These are phyloP conservation scores for Blastomyces silverae DNA, from an alignment of 2,329 filamentous ascomycete species.

Conservation along the genomic window DNA sequence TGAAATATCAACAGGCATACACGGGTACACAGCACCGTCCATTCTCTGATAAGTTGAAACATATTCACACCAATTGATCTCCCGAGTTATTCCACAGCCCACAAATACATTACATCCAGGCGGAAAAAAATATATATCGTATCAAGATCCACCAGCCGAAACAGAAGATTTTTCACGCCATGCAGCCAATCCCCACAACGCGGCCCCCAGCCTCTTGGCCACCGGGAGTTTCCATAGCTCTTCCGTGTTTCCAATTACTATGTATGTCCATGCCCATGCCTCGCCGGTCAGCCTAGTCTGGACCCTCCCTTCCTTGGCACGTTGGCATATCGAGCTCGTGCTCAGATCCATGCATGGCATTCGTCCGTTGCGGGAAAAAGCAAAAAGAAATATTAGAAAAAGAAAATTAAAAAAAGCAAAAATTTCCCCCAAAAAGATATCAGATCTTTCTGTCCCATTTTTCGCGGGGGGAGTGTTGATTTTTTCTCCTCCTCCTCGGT, in stretches of 20 bases:
- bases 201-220: neutral
- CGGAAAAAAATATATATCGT: too few relatives aligned
- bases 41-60: neutral
- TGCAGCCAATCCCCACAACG: neutral
- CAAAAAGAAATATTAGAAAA: neutral
- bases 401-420: neutral
- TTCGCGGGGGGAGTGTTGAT: neutral
- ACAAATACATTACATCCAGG: neutral
- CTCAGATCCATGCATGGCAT: slow-evolving; percentile 4
- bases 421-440: neutral
- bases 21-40: neutral
- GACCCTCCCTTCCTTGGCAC: neutral
- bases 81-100: neutral
- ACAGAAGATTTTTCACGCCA: neutral
- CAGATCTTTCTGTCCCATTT: neutral
- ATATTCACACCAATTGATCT: neutral
- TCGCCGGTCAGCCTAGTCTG: neutral
- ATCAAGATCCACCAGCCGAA: neutral
- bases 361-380: neutral
- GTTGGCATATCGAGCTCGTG: neutral
- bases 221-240: slow-evolving; percentile 3
- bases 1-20: neutral
- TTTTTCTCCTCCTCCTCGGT: neutral
- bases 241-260: slow-evolving; percentile 1
- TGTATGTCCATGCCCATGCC: neutral